Conservation (phyloP, 805 yeast genomes). For the Yarrowia osloensis region DNA sequence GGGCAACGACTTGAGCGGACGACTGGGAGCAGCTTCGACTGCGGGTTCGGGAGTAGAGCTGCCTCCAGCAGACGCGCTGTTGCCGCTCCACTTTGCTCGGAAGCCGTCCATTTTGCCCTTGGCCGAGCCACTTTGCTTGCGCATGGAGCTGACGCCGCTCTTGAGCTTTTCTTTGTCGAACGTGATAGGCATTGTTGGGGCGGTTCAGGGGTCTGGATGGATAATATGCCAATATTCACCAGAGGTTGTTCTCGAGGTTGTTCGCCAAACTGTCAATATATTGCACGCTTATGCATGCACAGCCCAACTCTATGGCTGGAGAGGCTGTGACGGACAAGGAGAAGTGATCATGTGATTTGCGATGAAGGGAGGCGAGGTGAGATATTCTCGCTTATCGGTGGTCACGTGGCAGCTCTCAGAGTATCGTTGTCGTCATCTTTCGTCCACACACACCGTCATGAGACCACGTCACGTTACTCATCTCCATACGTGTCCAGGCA, state of each 20-base stretch:
- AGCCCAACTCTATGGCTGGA: constrained; percentile 19
- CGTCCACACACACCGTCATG: too few relatives aligned
- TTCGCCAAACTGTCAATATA: neutral
- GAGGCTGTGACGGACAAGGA: neutral
- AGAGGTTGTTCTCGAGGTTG: constrained; percentile 5
- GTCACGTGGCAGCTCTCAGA: too few relatives aligned
- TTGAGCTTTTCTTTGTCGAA: constrained; percentile 26
- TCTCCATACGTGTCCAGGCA: too few relatives aligned
- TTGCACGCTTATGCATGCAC: constrained; percentile 26
- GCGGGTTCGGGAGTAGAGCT: neutral
- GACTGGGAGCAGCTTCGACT: constrained; percentile 33
- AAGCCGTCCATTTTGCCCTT: constrained; percentile 2
- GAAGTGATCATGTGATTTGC: too few relatives aligned
- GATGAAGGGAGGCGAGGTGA: too few relatives aligned
- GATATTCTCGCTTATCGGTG: too few relatives aligned
- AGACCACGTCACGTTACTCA: too few relatives aligned
- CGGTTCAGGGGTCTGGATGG: neutral
- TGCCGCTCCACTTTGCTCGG: constrained; percentile 4
- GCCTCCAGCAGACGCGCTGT: neutral
- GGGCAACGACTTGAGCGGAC: constrained; percentile 41
- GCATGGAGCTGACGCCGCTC: neutral
- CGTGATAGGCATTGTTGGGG: constrained; percentile 8
- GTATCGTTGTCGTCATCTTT: too few relatives aligned
- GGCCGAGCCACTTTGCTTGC: constrained; percentile 2
- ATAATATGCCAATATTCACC: neutral